Conservation (phyloP, 176 grass and related monocot species). For the Triticum timopheevii region DNA sequence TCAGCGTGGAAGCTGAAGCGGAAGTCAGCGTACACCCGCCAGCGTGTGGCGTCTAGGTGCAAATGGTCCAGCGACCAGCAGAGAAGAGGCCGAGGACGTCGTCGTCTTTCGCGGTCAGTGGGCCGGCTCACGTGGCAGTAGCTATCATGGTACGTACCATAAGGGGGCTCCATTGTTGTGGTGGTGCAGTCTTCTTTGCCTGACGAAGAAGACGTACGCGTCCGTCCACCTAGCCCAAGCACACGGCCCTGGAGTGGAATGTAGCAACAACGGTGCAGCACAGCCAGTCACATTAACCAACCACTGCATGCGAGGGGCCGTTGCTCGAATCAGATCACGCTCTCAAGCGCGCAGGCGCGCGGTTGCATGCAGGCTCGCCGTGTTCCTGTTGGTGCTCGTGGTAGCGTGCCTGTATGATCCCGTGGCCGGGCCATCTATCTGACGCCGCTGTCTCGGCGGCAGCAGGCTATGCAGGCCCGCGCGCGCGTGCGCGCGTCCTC, state of each 20-base stretch:
- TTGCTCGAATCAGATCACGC: slow-evolving; percentile 1
- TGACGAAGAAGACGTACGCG: neutral
- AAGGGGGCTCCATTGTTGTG: neutral
- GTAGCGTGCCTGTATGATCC: too few relatives aligned
- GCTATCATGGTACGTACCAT: neutral
- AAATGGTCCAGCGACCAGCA: neutral
- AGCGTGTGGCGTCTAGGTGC: neutral
- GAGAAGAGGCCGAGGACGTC: neutral
- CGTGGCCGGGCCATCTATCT: neutral
- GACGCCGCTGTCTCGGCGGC: neutral
- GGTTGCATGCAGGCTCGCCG: neutral
- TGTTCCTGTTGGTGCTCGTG: neutral
- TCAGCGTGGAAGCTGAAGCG: neutral
- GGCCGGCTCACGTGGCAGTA: slow-evolving; percentile 20
- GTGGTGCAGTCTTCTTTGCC: neutral
- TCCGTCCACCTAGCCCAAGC: slow-evolving; percentile 28
- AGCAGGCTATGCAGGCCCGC: neutral
- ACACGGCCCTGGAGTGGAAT: slow-evolving; percentile 1
- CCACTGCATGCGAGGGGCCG: neutral
- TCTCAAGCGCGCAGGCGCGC: neutral
- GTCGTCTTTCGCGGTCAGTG: neutral
- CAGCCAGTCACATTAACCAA: neutral
- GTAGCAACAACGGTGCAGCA: neutral
- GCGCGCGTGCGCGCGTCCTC: neutral
- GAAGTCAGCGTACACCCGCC: slow-evolving; percentile 8